phyloP scores from a whole-genome alignment of 495 filamentous ascomycete genomes.

The Penicillium angulare region DNA sequence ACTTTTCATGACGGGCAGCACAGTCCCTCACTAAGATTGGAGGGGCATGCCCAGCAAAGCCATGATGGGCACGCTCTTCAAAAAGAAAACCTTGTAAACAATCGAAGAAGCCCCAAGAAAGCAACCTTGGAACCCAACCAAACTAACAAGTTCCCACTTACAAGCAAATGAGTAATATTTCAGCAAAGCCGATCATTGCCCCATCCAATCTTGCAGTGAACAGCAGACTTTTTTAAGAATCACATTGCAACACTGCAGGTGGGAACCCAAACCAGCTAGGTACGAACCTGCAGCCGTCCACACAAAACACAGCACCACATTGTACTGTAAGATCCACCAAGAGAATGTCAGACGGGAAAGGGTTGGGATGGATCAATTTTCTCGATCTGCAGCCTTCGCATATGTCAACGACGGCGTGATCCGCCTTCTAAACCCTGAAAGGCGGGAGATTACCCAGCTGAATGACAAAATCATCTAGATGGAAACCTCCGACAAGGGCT shows the following conservation, averaged over 20 bases:
- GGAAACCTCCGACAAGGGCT: neutral
- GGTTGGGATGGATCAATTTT: conserved; percentile 2
- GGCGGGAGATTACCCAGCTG: neutral
- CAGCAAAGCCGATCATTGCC: neutral
- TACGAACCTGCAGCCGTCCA: neutral
- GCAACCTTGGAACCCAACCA: no score
- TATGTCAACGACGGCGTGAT: conserved; percentile 11
- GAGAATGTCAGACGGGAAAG: neutral
- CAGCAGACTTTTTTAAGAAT: neutral
- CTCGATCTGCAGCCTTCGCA: conserved; percentile 13
- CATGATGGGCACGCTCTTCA: no score
- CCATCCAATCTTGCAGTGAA: neutral
- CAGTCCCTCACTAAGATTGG: no score
- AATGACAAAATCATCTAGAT: neutral
- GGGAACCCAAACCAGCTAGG: neutral
- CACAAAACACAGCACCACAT: neutral
- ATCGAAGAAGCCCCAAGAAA: no score
- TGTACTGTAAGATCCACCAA: neutral
- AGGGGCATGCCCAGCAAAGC: no score
- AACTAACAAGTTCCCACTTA: no score
- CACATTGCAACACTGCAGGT: conserved; percentile 11
- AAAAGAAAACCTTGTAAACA: no score
- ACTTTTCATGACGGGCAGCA: no score
- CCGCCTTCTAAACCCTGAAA: neutral
- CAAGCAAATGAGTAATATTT: neutral